phyloP scores from a whole-genome alignment of 129 eudicot species.

The Saussurea involucrata region DNA sequence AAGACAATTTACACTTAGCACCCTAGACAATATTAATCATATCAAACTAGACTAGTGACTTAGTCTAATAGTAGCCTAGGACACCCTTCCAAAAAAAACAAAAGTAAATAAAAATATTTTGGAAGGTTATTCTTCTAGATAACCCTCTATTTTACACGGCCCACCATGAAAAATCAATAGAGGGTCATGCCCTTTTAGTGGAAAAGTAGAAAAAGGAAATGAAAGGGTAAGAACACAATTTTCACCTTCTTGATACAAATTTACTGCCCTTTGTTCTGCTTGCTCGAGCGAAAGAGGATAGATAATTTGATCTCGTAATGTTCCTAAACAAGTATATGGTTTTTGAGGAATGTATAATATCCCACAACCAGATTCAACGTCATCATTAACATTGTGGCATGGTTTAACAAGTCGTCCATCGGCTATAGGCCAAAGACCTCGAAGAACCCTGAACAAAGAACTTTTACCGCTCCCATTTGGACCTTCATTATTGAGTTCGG shows the following conservation, averaged over 20 bases:
- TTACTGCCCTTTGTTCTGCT: constrained; percentile 53
- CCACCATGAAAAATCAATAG: neutral
- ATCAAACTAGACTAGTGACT: no score
- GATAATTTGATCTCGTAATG: constrained; percentile 88
- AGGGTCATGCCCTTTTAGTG: neutral
- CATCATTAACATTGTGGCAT: constrained; percentile 31
- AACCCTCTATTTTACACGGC: neutral
- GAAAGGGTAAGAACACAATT: neutral
- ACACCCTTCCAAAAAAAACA: no score
- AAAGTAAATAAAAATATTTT: no score
- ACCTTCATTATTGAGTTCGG: constrained; percentile 47
- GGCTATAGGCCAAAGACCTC: constrained; percentile 93
- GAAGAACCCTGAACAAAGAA: constrained; percentile 86
- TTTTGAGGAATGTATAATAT: constrained; percentile 85
- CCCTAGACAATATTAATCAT: no score
- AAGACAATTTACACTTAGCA: no score
- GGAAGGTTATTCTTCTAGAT: neutral
- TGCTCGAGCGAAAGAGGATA: constrained; percentile 88
- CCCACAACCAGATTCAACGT: constrained; percentile 47
- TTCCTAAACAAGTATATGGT: constrained; percentile 95
- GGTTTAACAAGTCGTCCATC: constrained; percentile 76
- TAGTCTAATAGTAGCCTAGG: no score
- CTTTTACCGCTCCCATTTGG: constrained; percentile 99
- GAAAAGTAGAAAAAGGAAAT: neutral
- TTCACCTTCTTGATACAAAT: constrained; percentile 37